A percentile compares a stretch with the other conserved stretches of the same genome.
These are phyloP conservation scores for Amaranthus palmeri DNA, from an alignment of 148 eudicot species.

Conservation along the genomic window DNA sequence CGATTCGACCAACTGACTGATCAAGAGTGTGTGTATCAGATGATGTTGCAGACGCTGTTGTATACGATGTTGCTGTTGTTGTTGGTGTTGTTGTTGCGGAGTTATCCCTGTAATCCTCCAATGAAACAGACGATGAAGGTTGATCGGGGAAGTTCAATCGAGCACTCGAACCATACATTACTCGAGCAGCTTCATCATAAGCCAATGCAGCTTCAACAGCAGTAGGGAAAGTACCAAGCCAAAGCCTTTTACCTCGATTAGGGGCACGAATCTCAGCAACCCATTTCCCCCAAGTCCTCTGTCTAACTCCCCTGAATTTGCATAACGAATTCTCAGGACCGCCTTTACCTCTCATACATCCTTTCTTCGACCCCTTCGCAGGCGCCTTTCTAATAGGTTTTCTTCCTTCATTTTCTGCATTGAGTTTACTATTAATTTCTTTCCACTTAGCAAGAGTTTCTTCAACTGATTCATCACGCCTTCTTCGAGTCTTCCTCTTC, in stretches of 20 bases:
- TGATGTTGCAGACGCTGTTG: conserved; percentile 20
- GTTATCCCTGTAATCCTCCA: conserved; percentile 19
- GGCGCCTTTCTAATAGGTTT: conserved; percentile 52
- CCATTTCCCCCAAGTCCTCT: conserved; percentile 96
- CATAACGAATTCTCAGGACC: conserved; percentile 66
- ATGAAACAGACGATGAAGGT: conserved; percentile 1
- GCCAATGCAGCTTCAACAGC: conserved; percentile 81
- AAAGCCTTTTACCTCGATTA: conserved; percentile 63
- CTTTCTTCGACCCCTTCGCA: conserved; percentile 88
- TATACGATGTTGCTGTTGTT: conserved; percentile 19
- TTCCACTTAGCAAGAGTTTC: conserved; percentile 71
- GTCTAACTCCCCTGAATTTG: conserved; percentile 77
- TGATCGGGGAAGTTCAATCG: conserved; percentile 58
- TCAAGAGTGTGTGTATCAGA: conserved; percentile 35
- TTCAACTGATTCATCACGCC: conserved; percentile 36
- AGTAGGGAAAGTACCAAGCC: conserved; percentile 81
- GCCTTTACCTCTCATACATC: conserved; percentile 95
- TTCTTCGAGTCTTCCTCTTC: conserved; percentile 59
- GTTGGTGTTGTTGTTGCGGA: conserved; percentile 11
- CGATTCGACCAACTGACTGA: conserved; percentile 11
- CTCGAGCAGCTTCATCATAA: conserved; percentile 86
- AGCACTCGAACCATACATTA: conserved; percentile 73
- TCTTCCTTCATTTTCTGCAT: conserved; percentile 6
- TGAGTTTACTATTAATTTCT: conserved; percentile 45
- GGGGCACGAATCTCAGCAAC: conserved; percentile 89